A percentile compares a stretch with the other conserved stretches of the same genome.
phyloP scores from a whole-genome alignment of 805 yeast genomes.

The Candida glaebosa region DNA sequence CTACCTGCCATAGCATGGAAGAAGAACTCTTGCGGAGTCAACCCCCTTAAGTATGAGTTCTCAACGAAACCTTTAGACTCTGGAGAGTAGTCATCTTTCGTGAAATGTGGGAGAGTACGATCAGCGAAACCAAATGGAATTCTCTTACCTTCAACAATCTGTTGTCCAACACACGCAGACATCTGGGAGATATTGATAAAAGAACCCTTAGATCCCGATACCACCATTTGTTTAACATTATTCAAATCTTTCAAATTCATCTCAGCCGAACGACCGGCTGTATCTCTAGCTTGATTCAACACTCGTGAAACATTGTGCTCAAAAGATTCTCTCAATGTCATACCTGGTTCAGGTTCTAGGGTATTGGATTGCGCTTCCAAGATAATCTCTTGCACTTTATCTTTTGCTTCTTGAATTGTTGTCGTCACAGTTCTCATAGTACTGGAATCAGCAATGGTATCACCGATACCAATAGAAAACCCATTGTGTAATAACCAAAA shows the following conservation, averaged over 20 bases:
- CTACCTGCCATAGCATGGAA: slow-evolving; percentile 99
- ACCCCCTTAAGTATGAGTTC: slow-evolving; percentile 93
- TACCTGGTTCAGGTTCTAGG: slow-evolving; percentile 96
- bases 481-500: slow-evolving; percentile 96
- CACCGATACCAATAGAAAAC: slow-evolving; percentile 99
- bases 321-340: slow-evolving; percentile 97
- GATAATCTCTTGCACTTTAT: slow-evolving; percentile 90
- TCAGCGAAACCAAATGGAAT: slow-evolving; percentile 96
- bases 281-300: slow-evolving; percentile 96
- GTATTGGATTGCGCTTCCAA: slow-evolving; percentile 86
- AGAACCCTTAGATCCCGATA: slow-evolving; percentile 99
- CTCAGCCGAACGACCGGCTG: slow-evolving; percentile 98
- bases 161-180: slow-evolving; percentile 99
- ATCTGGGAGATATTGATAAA: slow-evolving; percentile 97
- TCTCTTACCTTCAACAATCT: slow-evolving; percentile 99
- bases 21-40: slow-evolving; percentile 97
- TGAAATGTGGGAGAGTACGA: slow-evolving; percentile 95
- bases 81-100: slow-evolving; percentile 97
- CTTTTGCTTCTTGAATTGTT: slow-evolving; percentile 90
- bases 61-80: slow-evolving; percentile 98
- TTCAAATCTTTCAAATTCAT: slow-evolving; percentile 89
- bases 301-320: slow-evolving; percentile 96
- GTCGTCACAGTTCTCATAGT: slow-evolving; percentile 93
- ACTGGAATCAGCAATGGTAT: slow-evolving; percentile 95
- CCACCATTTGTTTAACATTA: slow-evolving; percentile 98